Evolutionary conservation across 768 basidiomycete species (phyloP), one percentile per base, ranked within the genome.

Genomic region (Kwoniella botswanensis): DNA sequence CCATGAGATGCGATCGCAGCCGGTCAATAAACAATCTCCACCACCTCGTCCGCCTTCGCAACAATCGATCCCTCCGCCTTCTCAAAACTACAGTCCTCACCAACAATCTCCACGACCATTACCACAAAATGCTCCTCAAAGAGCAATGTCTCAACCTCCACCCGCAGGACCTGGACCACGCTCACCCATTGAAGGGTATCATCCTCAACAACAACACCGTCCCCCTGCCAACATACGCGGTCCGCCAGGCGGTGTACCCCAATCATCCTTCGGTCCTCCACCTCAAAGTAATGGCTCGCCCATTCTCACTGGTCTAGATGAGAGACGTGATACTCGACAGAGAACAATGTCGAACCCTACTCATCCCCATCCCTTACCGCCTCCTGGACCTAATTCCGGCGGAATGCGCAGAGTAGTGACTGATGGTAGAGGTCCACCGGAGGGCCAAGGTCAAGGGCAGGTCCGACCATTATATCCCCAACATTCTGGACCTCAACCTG

Each of bases 1-100:
- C 82, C 91, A 94, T 76, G 93, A 96, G 80, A 50, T 81, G 24
- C 63, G 71, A 26, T 54, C 18, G 26, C 46, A 61, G 3, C 63
- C 68, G 41, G 62, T 52, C 58, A 56, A 67, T 21, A 70, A 70
- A 29, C 54, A 55, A n/a, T 52, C 60, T 7, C 56, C 66, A 59
- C 57, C 59, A 56, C 57, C 68, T 54, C 68, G 42, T 42, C 76
- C 74, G 59, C 55, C 75, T 68, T 29, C 71, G 0, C 61, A 63
- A 7, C 63, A 63, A 6, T 35, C 72, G 15, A 26, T 41, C 35
- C 35, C 4, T 21, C 54, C 68, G 17, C 57, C 63, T 5, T 10
- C 44, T 29, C 35, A 64, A 55, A 63, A 63, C 41, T 62, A 61
- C 66, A 67, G 42, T 71, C 44, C 50, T 43, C 60, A 61, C 35